These are phyloP conservation scores for Dentipellis fragilis DNA, from an alignment of 768 basidiomycete genomes.

Conservation along the genomic window DNA sequence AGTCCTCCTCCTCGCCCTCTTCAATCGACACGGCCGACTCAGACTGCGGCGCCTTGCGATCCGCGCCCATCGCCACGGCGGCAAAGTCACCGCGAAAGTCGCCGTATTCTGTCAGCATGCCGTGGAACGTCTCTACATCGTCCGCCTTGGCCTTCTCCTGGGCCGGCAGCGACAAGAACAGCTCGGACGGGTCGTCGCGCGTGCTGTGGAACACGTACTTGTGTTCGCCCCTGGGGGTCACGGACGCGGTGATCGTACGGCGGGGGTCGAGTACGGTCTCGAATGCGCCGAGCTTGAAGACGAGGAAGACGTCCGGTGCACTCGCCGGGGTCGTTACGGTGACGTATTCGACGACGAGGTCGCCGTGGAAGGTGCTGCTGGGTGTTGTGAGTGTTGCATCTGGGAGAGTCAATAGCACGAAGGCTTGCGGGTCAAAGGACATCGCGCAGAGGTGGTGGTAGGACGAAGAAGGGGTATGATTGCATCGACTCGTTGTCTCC, in stretches of 20 bases:
- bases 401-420: conserved; percentile 10
- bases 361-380: conserved; percentile 4
- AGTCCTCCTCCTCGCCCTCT: conserved; percentile 2
- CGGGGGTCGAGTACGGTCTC: conserved; percentile 12
- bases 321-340: conserved; percentile 1
- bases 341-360: conserved; percentile 11
- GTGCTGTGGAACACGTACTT: conserved; percentile 12
- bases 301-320: conserved; percentile 5
- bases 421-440: neutral
- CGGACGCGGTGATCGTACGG: conserved; percentile 5
- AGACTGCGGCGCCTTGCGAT: neutral
- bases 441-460: no score
- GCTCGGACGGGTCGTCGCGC: conserved; percentile 7
- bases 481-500: no score
- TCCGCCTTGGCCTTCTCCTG: neutral
- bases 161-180: conserved; percentile 6
- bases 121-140: conserved; percentile 12
- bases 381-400: conserved; percentile 9
- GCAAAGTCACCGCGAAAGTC: conserved; percentile 2
- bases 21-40: neutral
- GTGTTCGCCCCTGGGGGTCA: conserved; percentile 1
- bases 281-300: conserved; percentile 10
- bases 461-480: no score
- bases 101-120: conserved; percentile 10
- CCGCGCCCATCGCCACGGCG: neutral